Conservation (phyloP, 306 rosid species). For the Castanospermum australe region DNA sequence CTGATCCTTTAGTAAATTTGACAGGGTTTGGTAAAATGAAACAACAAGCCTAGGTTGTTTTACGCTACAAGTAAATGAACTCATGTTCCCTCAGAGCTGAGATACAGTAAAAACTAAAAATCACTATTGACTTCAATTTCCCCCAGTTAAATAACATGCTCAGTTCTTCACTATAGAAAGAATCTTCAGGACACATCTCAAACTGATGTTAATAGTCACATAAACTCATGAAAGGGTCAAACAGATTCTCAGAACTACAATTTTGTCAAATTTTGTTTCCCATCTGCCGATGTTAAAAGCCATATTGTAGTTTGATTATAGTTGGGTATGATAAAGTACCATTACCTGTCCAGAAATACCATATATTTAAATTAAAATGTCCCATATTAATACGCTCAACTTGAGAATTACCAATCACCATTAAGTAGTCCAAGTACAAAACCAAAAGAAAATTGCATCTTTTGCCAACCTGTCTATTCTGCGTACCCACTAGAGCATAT, state of each 20-base stretch:
- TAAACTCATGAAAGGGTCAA: not conserved
- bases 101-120: not conserved
- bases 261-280: not conserved
- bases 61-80: not conserved
- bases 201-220: not conserved
- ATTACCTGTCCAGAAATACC: not conserved
- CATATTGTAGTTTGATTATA: not conserved
- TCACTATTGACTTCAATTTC: not conserved
- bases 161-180: not conserved
- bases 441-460: not conserved
- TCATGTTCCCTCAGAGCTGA: not conserved
- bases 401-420: not conserved
- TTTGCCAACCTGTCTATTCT: not conserved
- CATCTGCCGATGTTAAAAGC: not conserved
- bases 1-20: not conserved
- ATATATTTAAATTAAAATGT: not conserved
- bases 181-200: not conserved
- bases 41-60: not conserved
- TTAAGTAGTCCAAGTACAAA: not conserved
- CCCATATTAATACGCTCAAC: not conserved
- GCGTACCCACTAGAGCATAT: not conserved
- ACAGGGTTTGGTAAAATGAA: not conserved
- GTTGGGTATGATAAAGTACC: not conserved
- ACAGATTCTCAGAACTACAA: not conserved
- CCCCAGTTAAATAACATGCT: not conserved